Evolutionary conservation across 192 early-diverging fungal species (phyloP).

Genomic region (Entrophospora sp.): DNA sequence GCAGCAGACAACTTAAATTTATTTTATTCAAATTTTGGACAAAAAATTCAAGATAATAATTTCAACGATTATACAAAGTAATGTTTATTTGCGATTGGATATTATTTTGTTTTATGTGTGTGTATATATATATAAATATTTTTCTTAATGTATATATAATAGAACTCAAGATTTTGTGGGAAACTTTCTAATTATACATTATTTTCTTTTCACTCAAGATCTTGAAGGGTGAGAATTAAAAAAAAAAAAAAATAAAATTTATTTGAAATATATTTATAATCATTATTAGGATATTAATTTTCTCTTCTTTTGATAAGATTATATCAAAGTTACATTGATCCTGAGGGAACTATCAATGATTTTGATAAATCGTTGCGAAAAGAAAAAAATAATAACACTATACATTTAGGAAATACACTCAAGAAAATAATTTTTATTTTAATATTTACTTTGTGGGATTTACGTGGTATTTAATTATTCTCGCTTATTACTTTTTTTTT

Average conservation of each 20-base stretch:
- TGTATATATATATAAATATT: background rate
- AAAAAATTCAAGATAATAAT: slow-evolving; percentile 23
- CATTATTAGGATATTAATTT: too few relatives aligned
- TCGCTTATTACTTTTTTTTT: too few relatives aligned
- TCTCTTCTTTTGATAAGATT: background rate
- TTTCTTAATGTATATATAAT: too few relatives aligned
- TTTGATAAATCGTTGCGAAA: background rate
- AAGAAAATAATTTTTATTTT: slow-evolving; percentile 19
- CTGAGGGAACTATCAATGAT: background rate
- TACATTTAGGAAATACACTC: background rate
- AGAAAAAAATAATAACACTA: too few relatives aligned
- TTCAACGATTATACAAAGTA: background rate
- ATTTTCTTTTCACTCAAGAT: slow-evolving; percentile 8
- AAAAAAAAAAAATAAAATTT: too few relatives aligned
- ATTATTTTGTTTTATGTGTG: background rate
- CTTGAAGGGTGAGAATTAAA: slow-evolving; percentile 1
- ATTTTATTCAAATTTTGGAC: slow-evolving; percentile 39
- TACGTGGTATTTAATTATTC: too few relatives aligned
- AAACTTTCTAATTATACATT: slow-evolving; percentile 2
- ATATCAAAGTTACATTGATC: background rate
- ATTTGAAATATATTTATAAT: too few relatives aligned
- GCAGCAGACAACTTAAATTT: slow-evolving; percentile 43
- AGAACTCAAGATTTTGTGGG: background rate
- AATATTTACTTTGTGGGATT: slow-evolving; percentile 18
- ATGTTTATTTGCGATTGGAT: background rate